phyloP scores from a whole-genome alignment of 2,329 filamentous ascomycete species.

The Colletotrichum tropicale region DNA sequence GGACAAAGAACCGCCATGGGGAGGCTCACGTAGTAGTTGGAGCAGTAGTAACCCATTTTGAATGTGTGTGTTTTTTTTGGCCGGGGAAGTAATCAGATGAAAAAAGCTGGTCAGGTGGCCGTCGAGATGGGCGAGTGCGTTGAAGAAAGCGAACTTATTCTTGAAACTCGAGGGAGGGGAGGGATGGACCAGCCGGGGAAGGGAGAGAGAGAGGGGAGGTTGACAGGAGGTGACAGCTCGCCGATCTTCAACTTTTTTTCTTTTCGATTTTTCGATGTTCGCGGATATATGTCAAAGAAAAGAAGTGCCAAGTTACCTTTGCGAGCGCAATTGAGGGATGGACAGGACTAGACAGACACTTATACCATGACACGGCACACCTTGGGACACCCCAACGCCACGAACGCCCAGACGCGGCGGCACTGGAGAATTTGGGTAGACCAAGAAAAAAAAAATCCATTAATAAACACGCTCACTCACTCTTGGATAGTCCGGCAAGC shows the following conservation, averaged over 20 bases:
- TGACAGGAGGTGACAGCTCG: not conserved
- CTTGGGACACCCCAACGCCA: slow-evolving; percentile 2
- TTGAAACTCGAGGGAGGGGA: not conserved
- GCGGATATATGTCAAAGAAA: slow-evolving; percentile 11
- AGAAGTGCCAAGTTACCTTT: not conserved
- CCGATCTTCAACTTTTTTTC: not conserved
- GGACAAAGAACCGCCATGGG: not conserved
- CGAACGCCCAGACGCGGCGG: slow-evolving; percentile 9
- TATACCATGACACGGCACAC: slow-evolving; percentile 4
- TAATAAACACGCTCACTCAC: slow-evolving; percentile 7
- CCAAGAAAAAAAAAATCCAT: not conserved
- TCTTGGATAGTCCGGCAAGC: slow-evolving; percentile 15
- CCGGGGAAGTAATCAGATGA: not conserved
- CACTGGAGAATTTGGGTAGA: not conserved
- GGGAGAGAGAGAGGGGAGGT: not conserved
- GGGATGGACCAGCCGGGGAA: slow-evolving; percentile 13
- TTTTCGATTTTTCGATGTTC: not conserved
- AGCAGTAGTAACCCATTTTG: slow-evolving; percentile 34
- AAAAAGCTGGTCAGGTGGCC: not conserved
- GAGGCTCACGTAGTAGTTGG: slow-evolving; percentile 34
- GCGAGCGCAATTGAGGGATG: not conserved
- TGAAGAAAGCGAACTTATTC: not conserved
- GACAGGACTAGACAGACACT: slow-evolving; percentile 4
- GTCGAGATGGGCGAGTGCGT: not conserved
- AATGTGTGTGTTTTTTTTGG: not conserved